Evolutionary conservation across 2,329 filamentous ascomycete genomes (phyloP), one percentile per base, ranked within the genome.

Genomic region (Geoglossum cookeanum): DNA sequence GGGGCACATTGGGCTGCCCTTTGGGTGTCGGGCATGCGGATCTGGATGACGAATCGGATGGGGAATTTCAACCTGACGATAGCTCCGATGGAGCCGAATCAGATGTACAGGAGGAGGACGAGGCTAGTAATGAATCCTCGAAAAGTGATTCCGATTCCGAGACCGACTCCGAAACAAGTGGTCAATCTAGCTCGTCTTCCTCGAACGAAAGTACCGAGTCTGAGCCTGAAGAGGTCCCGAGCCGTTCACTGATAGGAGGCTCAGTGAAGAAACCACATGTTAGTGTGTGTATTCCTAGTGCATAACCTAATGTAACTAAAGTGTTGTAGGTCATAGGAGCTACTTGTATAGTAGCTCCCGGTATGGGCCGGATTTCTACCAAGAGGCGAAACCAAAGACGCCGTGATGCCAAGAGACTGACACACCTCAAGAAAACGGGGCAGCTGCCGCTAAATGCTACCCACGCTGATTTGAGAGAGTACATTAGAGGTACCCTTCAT

Each of bases 321-420:
- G 4, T 15, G 9, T 29, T n/a, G 9, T 27, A 8, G 9, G 13
- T 22, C 29, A 27, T 17, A 3, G 13, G n/a, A 30, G 30, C 11
- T 13, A 3, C 49, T 33, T 17, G 3, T 8, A 32, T 37, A 22
- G 57, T 63, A n/a, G 66, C 74, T 55, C 76, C 78, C 48, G 72
- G 73, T 3, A 56, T 72, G 59, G 81, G 81, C 15, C 72, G 70
- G 35, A 61, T 64, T 27, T 62, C 65, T 17, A 85, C 81, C 0
- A 74, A 74, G 55, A 68, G 68, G 29, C 75, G 79, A 59, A 85
- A 85, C 61, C 63, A 68, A 33, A 73, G 81, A 44, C 73, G 73
- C 45, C 75, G 74, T 58, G 67, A 75, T 56, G 67, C 70, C 44
- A 74, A 74, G 58, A 69, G 70, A 58, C 68, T 84, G 9, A 67